Evolutionary conservation across 140 eudicot species (phyloP), one percentile per base, ranked within the genome.

Genomic region (Flaveria floridana): DNA sequence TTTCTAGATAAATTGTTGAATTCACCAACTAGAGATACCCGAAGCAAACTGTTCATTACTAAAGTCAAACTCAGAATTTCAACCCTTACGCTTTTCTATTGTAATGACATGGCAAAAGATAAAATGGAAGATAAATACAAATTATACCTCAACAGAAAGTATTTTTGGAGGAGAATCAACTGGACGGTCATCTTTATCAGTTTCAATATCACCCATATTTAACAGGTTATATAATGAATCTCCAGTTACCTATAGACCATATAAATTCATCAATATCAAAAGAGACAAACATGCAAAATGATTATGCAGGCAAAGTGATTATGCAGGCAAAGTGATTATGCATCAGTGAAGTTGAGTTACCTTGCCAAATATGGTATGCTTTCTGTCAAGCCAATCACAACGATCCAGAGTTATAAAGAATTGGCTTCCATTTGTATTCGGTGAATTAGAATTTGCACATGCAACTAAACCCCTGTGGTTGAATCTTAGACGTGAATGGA

Each of bases 331-430:
- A 64, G 23, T 57, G 64, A 79, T 41, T 67, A 69, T 69, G 14
- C 48, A 68, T 80, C 20, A 25, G 73, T 50, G 42, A 80, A 46
- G 15, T 0, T 26, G 39, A 53, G 23, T 82, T 86, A 90, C 98
- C 88, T 93, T 93, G 75, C 98, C 98, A 75, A 93, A 93, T 46
- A 93, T 93, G 7, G 97, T 93, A 74, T 93, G 89, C 78, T 93
- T 93, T 77, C 80, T 89, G 83, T 93, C 97, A 78, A 93, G 93
- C 97, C 97, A 93, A 75, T 93, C 98, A 84, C 98, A 90, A 48
- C 96, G 97, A 79, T 93, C 98, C 47, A 93, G 76, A 10, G 98
- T 84, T 11, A 93, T 85, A 75, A 93, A 93, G 84, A 93, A 93
- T 70, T 93, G 98, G 80, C 98, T 93, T 70, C 93, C 98, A 71